Evolutionary conservation across 441 rosid genomes (phyloP), one percentile per base, ranked within the genome.

Genomic region (Mallotus repandus): DNA sequence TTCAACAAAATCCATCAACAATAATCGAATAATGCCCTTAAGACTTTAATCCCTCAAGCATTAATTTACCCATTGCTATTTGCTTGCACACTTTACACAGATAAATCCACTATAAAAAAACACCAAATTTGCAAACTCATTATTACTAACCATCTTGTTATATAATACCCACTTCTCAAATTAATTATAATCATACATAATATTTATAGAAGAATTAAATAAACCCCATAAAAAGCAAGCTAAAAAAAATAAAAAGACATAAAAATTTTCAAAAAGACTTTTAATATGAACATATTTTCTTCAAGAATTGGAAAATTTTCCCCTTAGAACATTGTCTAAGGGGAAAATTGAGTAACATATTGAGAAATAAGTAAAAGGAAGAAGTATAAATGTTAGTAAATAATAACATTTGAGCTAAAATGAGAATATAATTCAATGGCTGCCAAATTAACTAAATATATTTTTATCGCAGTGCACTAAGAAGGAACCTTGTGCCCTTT

Each of bases 401-500:
- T 41, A 21, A 50, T 9, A 72, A 43, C 12, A 15, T 22, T 59
- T 45, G 29, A 68, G 46, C 50, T 15, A 67, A 56, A 11, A 38
- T 0, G 7, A 55, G 64, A 41, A 41, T 50, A 7, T 25, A 16
- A 60, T 15, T 43, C 15, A 52, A 13, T 54, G 43, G 13, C 63
- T 53, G 38, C 21, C 11, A 71, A 0, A 50, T 56, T 38, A 48
- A 63, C 29, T 6, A 21, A 16, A 60, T 46, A 45, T 9, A 25
- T 55, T 58, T 58, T 29, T 46, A 21, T 46, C 38, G 52, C 38
- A 56, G 6, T 49, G 21, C 49, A 57, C 49, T 16, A 66, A 38
- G 32, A 35, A 66, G 48, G 53, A 74, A 70, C 98, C 96, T 89
- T 90, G 84, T 96, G 97, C 71, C 97, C 98, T 86, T 96, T 96